Base-by-base conservation (phyloP, 2,329 filamentous ascomycete genomes). In the Ustulina deusta region DNA sequence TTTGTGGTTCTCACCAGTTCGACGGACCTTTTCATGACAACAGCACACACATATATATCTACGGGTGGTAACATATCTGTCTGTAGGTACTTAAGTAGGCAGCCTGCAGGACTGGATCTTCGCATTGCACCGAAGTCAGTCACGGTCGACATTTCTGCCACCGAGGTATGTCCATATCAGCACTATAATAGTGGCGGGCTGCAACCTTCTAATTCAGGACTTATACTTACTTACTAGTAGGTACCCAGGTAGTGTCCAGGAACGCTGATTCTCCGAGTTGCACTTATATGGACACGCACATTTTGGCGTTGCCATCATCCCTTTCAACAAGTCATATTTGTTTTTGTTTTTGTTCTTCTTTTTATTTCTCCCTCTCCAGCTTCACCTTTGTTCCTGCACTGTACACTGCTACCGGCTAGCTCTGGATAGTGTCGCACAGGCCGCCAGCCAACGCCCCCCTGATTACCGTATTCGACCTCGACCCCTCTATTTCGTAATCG, bases 401-500 rank as follows among this genome's bases (percentile, higher is more conserved):
- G 54, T 56, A 40, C 32, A n/a, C 22, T 40, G 40, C 20, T 27
- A 56, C 17, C 13, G 7, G 34, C 36, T 32, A 65, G 40, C 51
- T 44, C 25, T 34, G 55, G 49, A 61, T 34, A 25, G 36, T 32
- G 25, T 11, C 36, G 44, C 44, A 27, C 51, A 44, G 34, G 25
- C 49, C 38, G 32, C 55, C 9, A 20, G 55, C 20, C 46, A 49
- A 65, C 34, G 51, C 32, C 44, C 56, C 63, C 63, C 63, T 61
- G 40, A 40, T 25, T 20, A 27, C 48, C 48, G 27, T 25, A 55
- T 40, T 40, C 3, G 17, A 11, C 20, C 6, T 17, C 40, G 17
- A 10, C 36, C 54, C 7, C 22, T 42, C 7, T n/a, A 15, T 15
- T 55, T 38, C n/a, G 29, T 22, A 34, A 25, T 55, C 51, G 25